Conservation (phyloP, 1,284 basidiomycete species). For the Ganoderma boninense region DNA sequence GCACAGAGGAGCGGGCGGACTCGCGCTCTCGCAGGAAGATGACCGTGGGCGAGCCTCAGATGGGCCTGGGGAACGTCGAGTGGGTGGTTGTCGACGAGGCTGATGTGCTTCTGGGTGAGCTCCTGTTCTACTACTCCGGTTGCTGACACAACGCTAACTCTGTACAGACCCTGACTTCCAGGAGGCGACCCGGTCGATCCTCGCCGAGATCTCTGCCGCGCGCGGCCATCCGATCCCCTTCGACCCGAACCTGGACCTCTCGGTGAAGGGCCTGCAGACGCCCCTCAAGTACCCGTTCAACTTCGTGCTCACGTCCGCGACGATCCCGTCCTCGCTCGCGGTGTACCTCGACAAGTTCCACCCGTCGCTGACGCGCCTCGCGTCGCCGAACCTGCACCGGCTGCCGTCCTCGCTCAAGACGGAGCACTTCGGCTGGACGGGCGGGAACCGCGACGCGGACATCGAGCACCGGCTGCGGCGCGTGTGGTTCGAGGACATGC, state of each 20-base stretch:
- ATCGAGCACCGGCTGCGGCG: slow-evolving; percentile 76
- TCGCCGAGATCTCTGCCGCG: slow-evolving; percentile 74
- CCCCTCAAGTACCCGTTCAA: slow-evolving; percentile 73
- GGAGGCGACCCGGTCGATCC: slow-evolving; percentile 69
- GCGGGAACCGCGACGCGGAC: slow-evolving; percentile 83
- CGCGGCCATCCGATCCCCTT: slow-evolving; percentile 57
- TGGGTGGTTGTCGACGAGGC: slow-evolving; percentile 92
- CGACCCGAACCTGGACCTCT: slow-evolving; percentile 33
- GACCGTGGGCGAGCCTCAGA: slow-evolving; percentile 55
- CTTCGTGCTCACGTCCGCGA: slow-evolving; percentile 86
- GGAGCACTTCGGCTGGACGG: slow-evolving; percentile 77
- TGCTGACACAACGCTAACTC: neutral
- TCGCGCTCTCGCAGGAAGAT: slow-evolving; percentile 39
- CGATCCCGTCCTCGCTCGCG: slow-evolving; percentile 82
- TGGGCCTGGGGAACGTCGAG: slow-evolving; percentile 72
- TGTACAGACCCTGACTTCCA: slow-evolving; percentile 79
- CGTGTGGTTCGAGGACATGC: slow-evolving; percentile 79
- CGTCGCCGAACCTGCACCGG: slow-evolving; percentile 81
- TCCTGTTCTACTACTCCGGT: neutral
- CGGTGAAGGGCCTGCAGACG: slow-evolving; percentile 19
- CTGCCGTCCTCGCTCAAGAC: slow-evolving; percentile 76
- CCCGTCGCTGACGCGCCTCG: slow-evolving; percentile 69
- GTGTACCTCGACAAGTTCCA: slow-evolving; percentile 69
- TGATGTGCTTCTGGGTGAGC: slow-evolving; percentile 84
- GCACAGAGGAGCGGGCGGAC: slow-evolving; percentile 33